Base-by-base conservation (phyloP, 139 green algal species). In the Tetraselmis chui region DNA sequence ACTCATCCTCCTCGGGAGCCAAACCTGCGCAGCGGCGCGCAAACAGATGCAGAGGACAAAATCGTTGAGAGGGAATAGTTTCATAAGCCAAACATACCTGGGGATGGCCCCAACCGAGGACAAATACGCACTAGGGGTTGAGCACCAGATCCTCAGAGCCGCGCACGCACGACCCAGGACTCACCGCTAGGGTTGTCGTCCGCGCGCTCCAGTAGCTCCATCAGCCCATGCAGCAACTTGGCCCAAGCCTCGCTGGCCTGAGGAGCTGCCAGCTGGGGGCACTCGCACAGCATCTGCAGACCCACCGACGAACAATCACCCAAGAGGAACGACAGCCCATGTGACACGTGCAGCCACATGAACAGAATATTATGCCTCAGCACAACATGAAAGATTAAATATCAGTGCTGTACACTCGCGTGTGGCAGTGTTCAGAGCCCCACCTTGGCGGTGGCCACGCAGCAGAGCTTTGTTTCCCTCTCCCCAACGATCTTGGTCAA, bases 391-490 rank as follows among this genome's bases (percentile, higher is more conserved):
- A 23, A 28, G n/a, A 28, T 26, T 26, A 80, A 22, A 27, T 80
- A 29, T 26, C 76, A 29, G 28, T 25, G 58, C 2, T 28, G 28
- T 23, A 45, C 76, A 23, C 74, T 2, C 11, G 74, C 74, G 29
- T 29, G 74, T 31, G 23, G 74, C 29, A 2, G 29, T 25, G 29
- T 30, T 29, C 29, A 59, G 23, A 25, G 27, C 78, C 78, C 2
- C 74, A 94, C 84, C 85, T 92, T 89, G 0, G 89, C 89, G 28
- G 87, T 87, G 25, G 93, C 95, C 59, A 96, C 92, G 31, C 86
- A 85, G 28, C 89, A 85, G 28, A 97, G 86, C 90, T 97, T 98
- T 79, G 90, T 80, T 81, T 98, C 93, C 0, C 91, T 81, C 0
- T 88, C 76, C 1, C 92, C 91, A 11, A 86, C 85, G 2, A 96